Conservation (phyloP, 208 protist species). For the Lotmaria passim region DNA sequence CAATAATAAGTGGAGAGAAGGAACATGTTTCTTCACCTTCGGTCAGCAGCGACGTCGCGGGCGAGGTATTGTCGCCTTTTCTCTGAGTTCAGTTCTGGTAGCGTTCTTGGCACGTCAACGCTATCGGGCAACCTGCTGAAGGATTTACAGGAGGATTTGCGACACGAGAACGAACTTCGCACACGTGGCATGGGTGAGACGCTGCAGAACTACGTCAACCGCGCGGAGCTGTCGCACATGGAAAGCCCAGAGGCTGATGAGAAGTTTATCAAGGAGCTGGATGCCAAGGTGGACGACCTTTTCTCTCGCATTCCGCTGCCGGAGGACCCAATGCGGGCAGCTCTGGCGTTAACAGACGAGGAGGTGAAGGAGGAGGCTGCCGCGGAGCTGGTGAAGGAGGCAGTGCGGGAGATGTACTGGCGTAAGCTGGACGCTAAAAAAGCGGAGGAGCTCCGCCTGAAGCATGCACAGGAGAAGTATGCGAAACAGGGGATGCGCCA, state of each 20-base stretch:
- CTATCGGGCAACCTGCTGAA: slow-evolving; percentile 49
- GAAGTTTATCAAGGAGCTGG: slow-evolving; percentile 51
- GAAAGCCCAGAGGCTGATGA: slow-evolving; percentile 84
- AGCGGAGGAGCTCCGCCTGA: slow-evolving; percentile 75
- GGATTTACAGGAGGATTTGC: slow-evolving; percentile 65
- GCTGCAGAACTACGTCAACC: slow-evolving; percentile 52
- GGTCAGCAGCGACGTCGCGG: not conserved
- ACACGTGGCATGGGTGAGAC: slow-evolving; percentile 57
- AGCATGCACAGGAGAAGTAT: slow-evolving; percentile 55
- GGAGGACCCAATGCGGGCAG: slow-evolving; percentile 79
- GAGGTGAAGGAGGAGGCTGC: slow-evolving; percentile 69
- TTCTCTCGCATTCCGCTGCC: slow-evolving; percentile 79
- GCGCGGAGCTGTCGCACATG: slow-evolving; percentile 79
- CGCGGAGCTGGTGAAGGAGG: slow-evolving; percentile 75
- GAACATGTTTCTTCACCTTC: not conserved
- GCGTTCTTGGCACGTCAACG: slow-evolving; percentile 57
- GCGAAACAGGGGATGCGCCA: slow-evolving; percentile 27
- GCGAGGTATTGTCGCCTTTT: slow-evolving; percentile 8
- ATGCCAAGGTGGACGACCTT: slow-evolving; percentile 61
- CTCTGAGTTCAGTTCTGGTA: slow-evolving; percentile 26
- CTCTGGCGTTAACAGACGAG: slow-evolving; percentile 73
- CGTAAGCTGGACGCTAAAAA: slow-evolving; percentile 56
- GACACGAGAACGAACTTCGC: slow-evolving; percentile 50
- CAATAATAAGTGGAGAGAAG: no score
- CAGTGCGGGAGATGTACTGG: slow-evolving; percentile 79